A percentile compares a stretch with the other conserved stretches of the same genome.
phyloP scores from a whole-genome alignment of 1,284 basidiomycete genomes.

The Papiliotrema flavescens region DNA sequence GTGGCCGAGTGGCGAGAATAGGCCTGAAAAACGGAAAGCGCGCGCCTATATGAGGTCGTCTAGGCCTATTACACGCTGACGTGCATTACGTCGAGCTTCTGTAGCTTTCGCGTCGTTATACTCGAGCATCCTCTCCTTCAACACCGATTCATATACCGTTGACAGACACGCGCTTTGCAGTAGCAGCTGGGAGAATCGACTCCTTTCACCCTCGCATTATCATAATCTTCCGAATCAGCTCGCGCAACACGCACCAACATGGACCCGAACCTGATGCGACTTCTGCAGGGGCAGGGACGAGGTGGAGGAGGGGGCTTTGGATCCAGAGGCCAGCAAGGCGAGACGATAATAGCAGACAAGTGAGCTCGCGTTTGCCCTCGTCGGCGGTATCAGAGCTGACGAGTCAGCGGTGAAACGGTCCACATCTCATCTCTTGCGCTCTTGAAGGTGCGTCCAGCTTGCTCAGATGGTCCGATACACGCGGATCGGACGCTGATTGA shows the following conservation, averaged over 20 bases:
- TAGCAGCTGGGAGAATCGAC: no score
- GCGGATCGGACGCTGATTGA: background rate
- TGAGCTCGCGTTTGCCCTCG: constrained; percentile 20
- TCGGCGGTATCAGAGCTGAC: background rate
- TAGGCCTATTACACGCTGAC: no score
- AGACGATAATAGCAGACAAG: constrained; percentile 49
- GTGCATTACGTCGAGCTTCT: no score
- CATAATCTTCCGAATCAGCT: no score
- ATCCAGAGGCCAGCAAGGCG: constrained; percentile 19
- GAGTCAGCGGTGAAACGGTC: constrained; percentile 81
- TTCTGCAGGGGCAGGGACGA: constrained; percentile 6
- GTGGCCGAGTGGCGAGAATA: no score
- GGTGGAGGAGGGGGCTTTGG: constrained; percentile 11
- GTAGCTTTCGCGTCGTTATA: background rate
- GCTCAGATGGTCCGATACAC: background rate
- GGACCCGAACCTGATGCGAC: constrained; percentile 17
- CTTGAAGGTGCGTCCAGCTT: constrained; percentile 64
- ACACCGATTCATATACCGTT: no score
- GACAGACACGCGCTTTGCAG: no score
- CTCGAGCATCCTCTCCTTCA: no score
- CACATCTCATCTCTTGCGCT: constrained; percentile 92
- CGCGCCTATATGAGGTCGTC: background rate
- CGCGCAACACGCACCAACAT: background rate
- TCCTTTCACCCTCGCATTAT: no score
- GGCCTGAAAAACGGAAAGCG: no score